Conservation (phyloP, 768 basidiomycete genomes). For the Flagelloscypha sp. region DNA sequence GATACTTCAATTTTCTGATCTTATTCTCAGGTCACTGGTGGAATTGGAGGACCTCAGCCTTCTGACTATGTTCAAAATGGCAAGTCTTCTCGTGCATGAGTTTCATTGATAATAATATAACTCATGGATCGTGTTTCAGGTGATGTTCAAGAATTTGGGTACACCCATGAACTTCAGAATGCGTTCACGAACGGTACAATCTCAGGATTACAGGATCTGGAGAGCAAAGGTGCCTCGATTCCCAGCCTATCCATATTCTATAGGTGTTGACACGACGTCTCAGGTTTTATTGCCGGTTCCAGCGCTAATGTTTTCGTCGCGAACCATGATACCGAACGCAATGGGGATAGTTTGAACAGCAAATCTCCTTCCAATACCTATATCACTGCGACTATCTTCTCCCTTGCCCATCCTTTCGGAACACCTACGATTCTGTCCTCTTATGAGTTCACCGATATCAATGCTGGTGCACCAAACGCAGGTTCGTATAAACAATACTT, state of each 20-base stretch:
- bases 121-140: constrained; percentile 9
- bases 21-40: constrained; percentile 12
- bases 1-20: background rate
- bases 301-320: constrained; percentile 34
- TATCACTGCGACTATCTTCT: constrained; percentile 29
- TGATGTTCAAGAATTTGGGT: constrained; percentile 40
- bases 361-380: constrained; percentile 34
- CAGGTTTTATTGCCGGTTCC: constrained; percentile 28
- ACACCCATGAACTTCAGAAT: constrained; percentile 21
- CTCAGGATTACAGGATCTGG: constrained; percentile 22
- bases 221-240: constrained; percentile 18
- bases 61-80: constrained; percentile 27
- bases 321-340: constrained; percentile 40
- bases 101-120: background rate
- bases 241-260: background rate
- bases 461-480: constrained; percentile 32
- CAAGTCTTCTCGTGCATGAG: constrained; percentile 1
- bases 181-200: constrained; percentile 26
- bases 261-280: background rate
- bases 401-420: constrained; percentile 36
- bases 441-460: constrained; percentile 25
- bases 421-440: constrained; percentile 33
- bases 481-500: constrained; percentile 11
- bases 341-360: constrained; percentile 25
- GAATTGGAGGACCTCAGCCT: constrained; percentile 27